These are phyloP conservation scores for Zymoseptoria brevis DNA, from an alignment of 2,329 filamentous ascomycete genomes.

Conservation along the genomic window DNA sequence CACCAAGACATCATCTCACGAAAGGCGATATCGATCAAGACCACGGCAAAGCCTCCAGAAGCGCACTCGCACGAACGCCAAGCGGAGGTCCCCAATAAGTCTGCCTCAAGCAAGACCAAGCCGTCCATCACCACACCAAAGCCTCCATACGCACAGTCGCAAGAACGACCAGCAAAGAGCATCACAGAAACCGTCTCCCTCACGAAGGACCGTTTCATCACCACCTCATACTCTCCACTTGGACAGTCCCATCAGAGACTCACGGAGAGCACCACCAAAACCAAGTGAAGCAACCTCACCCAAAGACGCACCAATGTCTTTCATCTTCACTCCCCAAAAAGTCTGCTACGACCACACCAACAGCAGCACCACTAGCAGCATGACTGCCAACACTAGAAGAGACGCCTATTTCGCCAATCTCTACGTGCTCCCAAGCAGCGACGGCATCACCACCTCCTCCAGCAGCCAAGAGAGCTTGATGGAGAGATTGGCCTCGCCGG, in stretches of 20 bases:
- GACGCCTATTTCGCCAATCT: background rate
- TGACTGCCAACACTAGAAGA: background rate
- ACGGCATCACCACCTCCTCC: background rate
- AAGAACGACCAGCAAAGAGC: background rate
- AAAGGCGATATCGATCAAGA: background rate
- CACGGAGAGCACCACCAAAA: background rate
- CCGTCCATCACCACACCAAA: background rate
- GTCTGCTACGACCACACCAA: background rate
- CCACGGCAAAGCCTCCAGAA: background rate
- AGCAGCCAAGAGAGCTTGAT: background rate
- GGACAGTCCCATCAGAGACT: background rate
- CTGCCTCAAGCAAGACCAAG: background rate
- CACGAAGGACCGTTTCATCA: background rate
- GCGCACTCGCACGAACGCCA: background rate
- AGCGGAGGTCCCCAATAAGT: background rate
- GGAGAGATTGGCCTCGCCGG: background rate
- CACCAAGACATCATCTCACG: background rate
- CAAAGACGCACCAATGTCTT: background rate
- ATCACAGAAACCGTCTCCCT: background rate
- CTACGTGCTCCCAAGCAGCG: background rate
- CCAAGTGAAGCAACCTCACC: background rate
- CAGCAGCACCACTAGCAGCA: background rate
- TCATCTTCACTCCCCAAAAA: background rate
- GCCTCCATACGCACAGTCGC: background rate
- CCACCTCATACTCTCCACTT: background rate